These are phyloP conservation scores for Sporisorium sorghi DNA, from an alignment of 1,284 basidiomycete genomes.

Conservation along the genomic window DNA sequence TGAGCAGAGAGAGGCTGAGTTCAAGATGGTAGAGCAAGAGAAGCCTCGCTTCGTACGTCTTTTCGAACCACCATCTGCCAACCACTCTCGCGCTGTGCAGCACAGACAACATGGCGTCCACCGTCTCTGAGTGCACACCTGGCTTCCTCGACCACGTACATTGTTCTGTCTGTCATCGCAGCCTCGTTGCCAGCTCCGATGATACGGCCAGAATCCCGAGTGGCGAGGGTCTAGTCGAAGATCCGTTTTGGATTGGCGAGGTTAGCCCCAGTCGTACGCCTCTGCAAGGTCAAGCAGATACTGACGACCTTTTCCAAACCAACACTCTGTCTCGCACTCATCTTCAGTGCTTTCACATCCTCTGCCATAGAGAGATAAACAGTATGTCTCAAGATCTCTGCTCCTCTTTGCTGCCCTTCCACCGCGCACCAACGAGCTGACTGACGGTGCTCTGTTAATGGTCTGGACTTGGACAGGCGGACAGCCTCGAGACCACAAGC, in stretches of 20 bases:
- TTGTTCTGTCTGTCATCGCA: constrained; percentile 34
- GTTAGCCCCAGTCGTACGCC: constrained; percentile 9
- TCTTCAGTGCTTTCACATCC: constrained; percentile 43
- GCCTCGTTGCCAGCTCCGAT: not conserved
- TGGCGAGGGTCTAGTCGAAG: not conserved
- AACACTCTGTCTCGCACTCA: not conserved
- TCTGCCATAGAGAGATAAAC: constrained; percentile 39
- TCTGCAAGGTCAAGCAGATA: not conserved
- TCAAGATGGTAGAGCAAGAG: not conserved
- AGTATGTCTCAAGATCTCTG: not conserved
- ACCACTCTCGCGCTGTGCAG: too few relatives aligned
- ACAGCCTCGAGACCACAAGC: not conserved
- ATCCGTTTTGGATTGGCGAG: constrained; percentile 41
- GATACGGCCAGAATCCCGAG: not conserved
- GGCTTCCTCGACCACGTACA: constrained; percentile 38
- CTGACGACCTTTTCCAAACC: constrained; percentile 6
- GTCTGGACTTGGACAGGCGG: not conserved
- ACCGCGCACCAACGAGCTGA: too few relatives aligned
- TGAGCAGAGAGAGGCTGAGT: not conserved
- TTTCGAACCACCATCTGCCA: not conserved
- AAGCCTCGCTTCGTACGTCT: not conserved
- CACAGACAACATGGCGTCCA: constrained; percentile 12
- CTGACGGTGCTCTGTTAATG: too few relatives aligned
- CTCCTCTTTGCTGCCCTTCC: not conserved
- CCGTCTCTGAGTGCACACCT: not conserved